Base-by-base conservation (phyloP, 768 basidiomycete species). In the Suillus spraguei region DNA sequence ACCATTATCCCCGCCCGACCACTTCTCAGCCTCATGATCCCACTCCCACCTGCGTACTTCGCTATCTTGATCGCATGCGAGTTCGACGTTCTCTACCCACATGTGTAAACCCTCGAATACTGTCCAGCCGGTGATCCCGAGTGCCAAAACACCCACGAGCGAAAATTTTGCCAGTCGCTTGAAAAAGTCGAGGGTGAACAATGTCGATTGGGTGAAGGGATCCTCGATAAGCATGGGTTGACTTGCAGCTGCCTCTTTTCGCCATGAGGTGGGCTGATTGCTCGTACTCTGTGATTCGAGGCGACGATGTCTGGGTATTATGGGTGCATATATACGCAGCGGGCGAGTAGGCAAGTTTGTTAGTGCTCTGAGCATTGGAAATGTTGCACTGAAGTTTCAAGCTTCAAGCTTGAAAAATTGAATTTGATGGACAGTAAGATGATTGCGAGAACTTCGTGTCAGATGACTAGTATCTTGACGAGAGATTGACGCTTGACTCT, bases 31-130 rank as follows among this genome's bases (percentile, higher is more conserved):
- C 52, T 88, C 85, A 4, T 80, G 70, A 70, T 88, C 82, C 91
- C 90, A 92, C 69, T 88, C 85, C 86, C 87, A 92, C 63, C 77
- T 79, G 54, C 76, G 77, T 17, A 77, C 77, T 52, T 88, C 86
- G 44, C 80, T 74, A 66, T 91, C 87, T 47, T 67, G 66, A 58
- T 87, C 82, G 14, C 67, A 38, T 9, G 77, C 75, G 28, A 85
- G 76, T 63, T 80, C 83, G 42, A 83, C 75, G 38, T 82, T 79
- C 73, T 92, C 90, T 17, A 90, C 86, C 80, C 83, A 91, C 58
- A 83, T 66, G 67, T 92, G 90, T 8, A 81, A 73, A 17, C 77
- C 82, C 66, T 87, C 86, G 67, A 82, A 87, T n/a, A 77, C 80
- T 0, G 82, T 74, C 64, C 75, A 74, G 36, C 81, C 76, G n/a